Evolutionary conservation across 495 filamentous ascomycete species (phyloP).

Genomic region (Penicillium simplicissimum): DNA sequence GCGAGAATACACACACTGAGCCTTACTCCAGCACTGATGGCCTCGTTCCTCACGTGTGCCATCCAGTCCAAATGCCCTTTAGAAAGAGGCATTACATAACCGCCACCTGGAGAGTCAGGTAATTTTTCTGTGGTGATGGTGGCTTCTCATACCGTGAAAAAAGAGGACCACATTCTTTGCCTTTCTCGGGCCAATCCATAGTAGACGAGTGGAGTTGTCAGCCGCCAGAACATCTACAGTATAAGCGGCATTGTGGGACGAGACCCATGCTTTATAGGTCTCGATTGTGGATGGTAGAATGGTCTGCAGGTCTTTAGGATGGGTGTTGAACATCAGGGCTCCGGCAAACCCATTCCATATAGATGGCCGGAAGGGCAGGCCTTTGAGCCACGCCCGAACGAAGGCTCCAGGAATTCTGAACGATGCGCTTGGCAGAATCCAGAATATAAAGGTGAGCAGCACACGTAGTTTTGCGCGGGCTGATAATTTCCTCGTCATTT

Average conservation of each 20-base stretch:
- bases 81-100: conserved; percentile 29
- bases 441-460: neutral
- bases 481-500: conserved; percentile 1
- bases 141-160: conserved; percentile 20
- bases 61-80: conserved; percentile 27
- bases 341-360: conserved; percentile 22
- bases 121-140: neutral
- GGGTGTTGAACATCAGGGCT: conserved; percentile 20
- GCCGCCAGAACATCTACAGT: conserved; percentile 8
- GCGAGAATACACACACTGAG: conserved; percentile 25
- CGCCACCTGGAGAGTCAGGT: conserved; percentile 19
- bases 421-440: neutral
- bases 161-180: conserved; percentile 22
- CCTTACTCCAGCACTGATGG: conserved; percentile 12
- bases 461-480: neutral
- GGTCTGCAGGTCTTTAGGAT: conserved; percentile 16
- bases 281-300: conserved; percentile 22
- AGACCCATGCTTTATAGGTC: conserved; percentile 18
- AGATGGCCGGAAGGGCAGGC: conserved; percentile 11
- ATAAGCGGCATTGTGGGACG: neutral
- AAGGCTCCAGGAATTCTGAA: conserved; percentile 8
- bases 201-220: conserved; percentile 15
- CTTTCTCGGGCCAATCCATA: conserved; percentile 17
- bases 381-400: conserved; percentile 19
- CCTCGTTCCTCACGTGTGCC: conserved; percentile 20